Base-by-base conservation (phyloP, 1,284 basidiomycete species). In the Paramarasmius palmivorus region DNA sequence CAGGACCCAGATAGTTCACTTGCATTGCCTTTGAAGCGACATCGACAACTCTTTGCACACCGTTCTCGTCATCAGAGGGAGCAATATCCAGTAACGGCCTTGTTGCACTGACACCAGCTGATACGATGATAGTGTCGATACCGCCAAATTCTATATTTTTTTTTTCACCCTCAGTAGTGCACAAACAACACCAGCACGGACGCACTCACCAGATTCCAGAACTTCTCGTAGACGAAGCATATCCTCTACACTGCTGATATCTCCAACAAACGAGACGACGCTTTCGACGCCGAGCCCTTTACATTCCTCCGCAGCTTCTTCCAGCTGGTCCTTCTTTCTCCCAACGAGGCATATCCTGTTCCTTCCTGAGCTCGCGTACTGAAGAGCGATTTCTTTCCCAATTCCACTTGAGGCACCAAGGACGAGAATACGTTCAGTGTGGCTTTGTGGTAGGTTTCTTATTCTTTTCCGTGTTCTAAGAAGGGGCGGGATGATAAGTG, bases 131-230 rank as follows among this genome's bases (percentile, higher is more conserved):
- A 0, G 94, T 97, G 66, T 97, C 94, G 2, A 96, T 61, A 12
- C 93, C 91, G 3, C 72, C 74, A 89, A 92, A 93, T 55, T 76
- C 93, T 94, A n/a, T n/a, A n/a, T n/a, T n/a, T n/a, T n/a, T n/a
- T n/a, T n/a, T n/a, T n/a, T n/a, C n/a, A n/a, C n/a, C n/a, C n/a
- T n/a, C n/a, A n/a, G n/a, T n/a, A n/a, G n/a, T n/a, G n/a, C n/a
- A n/a, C n/a, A 53, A 1, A 49, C 5, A 23, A 7, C 6, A 51
- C 36, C 42, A n/a, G 12, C 20, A 15, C 20, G n/a, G 40, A 25
- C 22, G 51, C 7, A 70, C 81, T 53, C 55, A 90, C 92, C 78
- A 60, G 74, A 69, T 53, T 82, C 73, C 32, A 94, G 56, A 1
- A 69, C 64, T 10, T 78, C 75, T 49, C 91, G 72, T 14, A 94